These are phyloP conservation scores for Cantharellus cinnabarinus DNA, from an alignment of 768 basidiomycete species.

Conservation along the genomic window DNA sequence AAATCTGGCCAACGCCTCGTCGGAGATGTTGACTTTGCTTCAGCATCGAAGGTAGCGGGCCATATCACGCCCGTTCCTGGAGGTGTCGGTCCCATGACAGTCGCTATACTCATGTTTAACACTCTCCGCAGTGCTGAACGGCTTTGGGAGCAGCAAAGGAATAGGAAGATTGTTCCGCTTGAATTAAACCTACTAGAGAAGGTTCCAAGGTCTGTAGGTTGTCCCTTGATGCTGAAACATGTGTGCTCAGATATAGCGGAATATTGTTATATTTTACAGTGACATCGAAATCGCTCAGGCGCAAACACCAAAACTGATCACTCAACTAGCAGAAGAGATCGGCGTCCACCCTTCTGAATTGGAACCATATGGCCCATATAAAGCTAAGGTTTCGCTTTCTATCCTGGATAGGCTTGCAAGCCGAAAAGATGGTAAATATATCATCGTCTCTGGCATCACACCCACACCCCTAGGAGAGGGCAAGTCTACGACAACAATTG, in stretches of 20 bases:
- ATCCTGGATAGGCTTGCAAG: constrained; percentile 68
- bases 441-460: constrained; percentile 92
- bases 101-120: constrained; percentile 94
- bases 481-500: constrained; percentile 95
- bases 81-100: constrained; percentile 99
- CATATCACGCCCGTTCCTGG: constrained; percentile 96
- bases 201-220: constrained; percentile 39
- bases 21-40: constrained; percentile 78
- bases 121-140: constrained; percentile 70
- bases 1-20: constrained; percentile 92
- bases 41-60: constrained; percentile 60
- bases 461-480: constrained; percentile 95
- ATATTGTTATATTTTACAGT: constrained; percentile 11
- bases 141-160: constrained; percentile 46
- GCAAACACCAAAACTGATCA: constrained; percentile 79
- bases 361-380: constrained; percentile 88
- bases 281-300: constrained; percentile 95
- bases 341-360: constrained; percentile 72
- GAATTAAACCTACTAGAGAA: constrained; percentile 59
- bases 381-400: constrained; percentile 88
- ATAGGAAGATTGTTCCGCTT: constrained; percentile 49
- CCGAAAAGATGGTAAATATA: constrained; percentile 86
- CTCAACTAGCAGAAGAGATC: constrained; percentile 68
- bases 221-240: neutral
- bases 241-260: neutral